Conservation (phyloP, 306 rosid species). For the Dalbergia oliveri region DNA sequence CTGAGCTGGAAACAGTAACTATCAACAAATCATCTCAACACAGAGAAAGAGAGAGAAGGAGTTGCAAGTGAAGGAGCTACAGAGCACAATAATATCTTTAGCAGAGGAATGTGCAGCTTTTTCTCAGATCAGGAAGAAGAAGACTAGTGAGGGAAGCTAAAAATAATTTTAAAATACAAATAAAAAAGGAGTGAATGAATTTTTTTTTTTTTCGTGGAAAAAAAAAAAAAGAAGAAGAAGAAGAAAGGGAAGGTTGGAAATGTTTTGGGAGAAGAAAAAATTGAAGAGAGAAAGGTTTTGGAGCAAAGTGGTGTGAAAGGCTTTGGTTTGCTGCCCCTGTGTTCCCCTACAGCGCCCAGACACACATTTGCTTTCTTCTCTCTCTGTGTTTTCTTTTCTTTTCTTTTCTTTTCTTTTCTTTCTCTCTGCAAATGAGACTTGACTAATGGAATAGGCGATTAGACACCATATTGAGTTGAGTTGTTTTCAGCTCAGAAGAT, state of each 20-base stretch:
- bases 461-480: conserved; percentile 19
- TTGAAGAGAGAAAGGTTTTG: background rate
- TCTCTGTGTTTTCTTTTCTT: background rate
- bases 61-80: background rate
- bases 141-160: background rate
- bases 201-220: background rate
- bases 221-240: background rate
- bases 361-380: conserved; percentile 28
- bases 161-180: no score
- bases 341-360: background rate
- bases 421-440: conserved; percentile 38
- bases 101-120: conserved; percentile 8
- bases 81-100: background rate
- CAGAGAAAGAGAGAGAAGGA: background rate
- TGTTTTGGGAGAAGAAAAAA: background rate
- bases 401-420: background rate
- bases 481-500: background rate
- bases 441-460: conserved; percentile 37
- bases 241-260: background rate
- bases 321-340: background rate
- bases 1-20: background rate
- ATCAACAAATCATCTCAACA: background rate
- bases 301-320: background rate
- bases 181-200: no score
- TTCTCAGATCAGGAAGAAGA: conserved; percentile 47